Evolutionary conservation across 129 eudicot species (phyloP).

Genomic region (Ambrosia artemisiifolia): DNA sequence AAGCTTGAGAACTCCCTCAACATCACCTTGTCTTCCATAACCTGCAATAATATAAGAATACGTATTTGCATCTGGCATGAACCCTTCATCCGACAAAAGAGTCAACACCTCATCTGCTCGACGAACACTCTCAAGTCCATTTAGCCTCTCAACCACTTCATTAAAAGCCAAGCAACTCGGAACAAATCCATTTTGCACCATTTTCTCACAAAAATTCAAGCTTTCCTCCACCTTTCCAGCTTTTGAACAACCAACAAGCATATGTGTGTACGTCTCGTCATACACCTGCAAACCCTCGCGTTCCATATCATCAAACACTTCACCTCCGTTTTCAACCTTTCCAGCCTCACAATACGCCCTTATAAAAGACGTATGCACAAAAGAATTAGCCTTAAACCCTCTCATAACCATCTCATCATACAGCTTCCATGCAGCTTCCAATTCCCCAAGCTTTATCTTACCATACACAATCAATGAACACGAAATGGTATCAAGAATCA

Average conservation of each 20-base stretch:
- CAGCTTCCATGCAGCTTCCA: conserved; percentile 55
- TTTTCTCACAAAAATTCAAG: conserved; percentile 48
- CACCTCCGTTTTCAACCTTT: conserved; percentile 45
- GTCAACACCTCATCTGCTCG: conserved; percentile 62
- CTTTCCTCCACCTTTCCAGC: conserved; percentile 49
- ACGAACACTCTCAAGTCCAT: conserved; percentile 37
- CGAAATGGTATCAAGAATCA: conserved; percentile 70
- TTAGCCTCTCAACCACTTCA: conserved; percentile 45
- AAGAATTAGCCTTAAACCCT: conserved; percentile 25
- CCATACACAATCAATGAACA: conserved; percentile 63
- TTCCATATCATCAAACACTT: conserved; percentile 53
- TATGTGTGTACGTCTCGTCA: conserved; percentile 50
- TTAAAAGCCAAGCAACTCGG: conserved; percentile 55
- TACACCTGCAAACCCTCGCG: conserved; percentile 40
- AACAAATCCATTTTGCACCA: conserved; percentile 46
- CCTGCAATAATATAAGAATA: conserved; percentile 58
- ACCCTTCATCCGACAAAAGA: conserved; percentile 59
- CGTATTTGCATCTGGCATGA: conserved; percentile 52
- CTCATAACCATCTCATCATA: conserved; percentile 38
- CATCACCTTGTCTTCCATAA: conserved; percentile 48
- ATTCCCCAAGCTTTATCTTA: conserved; percentile 49
- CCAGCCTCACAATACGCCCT: conserved; percentile 55
- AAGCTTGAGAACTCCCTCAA: conserved; percentile 55
- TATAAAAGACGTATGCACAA: conserved; percentile 37
- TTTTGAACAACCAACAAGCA: conserved; percentile 55